Evolutionary conservation across 768 basidiomycete genomes (phyloP).

Genomic region (Leccinum barrowsii): DNA sequence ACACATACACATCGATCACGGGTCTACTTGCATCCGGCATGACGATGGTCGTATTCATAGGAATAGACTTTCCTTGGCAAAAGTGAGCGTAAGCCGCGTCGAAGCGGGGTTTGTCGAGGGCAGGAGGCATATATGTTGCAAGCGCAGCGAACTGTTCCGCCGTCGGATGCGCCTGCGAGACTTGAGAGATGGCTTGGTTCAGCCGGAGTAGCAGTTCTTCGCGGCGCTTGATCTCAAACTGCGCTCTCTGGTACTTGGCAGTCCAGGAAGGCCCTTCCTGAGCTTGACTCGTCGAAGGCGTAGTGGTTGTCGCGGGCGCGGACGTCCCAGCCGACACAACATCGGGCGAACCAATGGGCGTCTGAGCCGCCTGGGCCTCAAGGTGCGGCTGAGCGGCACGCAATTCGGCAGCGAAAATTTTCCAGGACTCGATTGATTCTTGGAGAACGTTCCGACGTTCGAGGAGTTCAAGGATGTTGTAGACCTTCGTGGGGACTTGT

Average conservation of each 20-base stretch:
- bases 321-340: not conserved
- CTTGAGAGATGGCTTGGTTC: conserved; percentile 27
- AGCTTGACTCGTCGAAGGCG: conserved; percentile 1
- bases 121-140: conserved; percentile 27
- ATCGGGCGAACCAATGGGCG: not conserved
- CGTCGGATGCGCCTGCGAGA: conserved; percentile 9
- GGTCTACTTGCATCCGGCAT: conserved; percentile 27
- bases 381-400: conserved; percentile 14
- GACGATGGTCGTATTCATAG: conserved; percentile 25
- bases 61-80: conserved; percentile 26
- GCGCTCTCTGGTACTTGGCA: conserved; percentile 21
- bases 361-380: conserved; percentile 2
- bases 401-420: conserved; percentile 18
- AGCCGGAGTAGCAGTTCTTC: conserved; percentile 26
- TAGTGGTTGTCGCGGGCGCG: not conserved
- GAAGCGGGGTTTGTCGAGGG: conserved; percentile 28
- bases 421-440: conserved; percentile 26
- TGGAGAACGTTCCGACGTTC: conserved; percentile 24
- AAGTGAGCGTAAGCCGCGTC: conserved; percentile 27
- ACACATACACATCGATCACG: conserved; percentile 27
- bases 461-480: conserved; percentile 25
- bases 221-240: conserved; percentile 30
- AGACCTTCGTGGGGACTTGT: conserved; percentile 19
- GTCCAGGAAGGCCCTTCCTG: conserved; percentile 19
- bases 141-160: conserved; percentile 27